Evolutionary conservation across 2,329 filamentous ascomycete genomes (phyloP).

Genomic region (Trichoderma cornu-damae): DNA sequence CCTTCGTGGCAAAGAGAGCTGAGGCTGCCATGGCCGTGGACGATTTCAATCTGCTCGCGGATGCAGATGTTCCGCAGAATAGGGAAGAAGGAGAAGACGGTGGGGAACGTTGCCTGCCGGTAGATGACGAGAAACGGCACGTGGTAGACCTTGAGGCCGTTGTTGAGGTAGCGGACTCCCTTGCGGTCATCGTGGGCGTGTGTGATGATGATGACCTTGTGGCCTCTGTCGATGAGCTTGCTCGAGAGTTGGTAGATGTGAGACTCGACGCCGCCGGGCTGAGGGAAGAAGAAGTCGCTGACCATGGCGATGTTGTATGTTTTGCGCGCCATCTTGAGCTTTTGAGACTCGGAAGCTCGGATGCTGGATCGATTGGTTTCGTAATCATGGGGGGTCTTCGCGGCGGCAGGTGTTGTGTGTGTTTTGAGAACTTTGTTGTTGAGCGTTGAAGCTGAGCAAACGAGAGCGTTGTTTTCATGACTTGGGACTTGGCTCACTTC

Average conservation of each 20-base stretch:
- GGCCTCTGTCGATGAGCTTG: conserved; percentile 93
- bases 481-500: background rate
- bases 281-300: conserved; percentile 98
- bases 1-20: conserved; percentile 93
- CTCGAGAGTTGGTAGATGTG: conserved; percentile 97
- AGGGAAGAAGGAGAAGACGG: conserved; percentile 97
- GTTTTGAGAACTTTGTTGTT: conserved; percentile 5
- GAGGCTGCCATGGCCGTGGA: conserved; percentile 93
- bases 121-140: conserved; percentile 96
- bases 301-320: conserved; percentile 80
- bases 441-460: conserved; percentile 7
- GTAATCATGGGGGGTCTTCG: background rate
- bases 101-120: conserved; percentile 87
- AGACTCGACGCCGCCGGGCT: conserved; percentile 92
- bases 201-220: conserved; percentile 97
- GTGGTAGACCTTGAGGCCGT: conserved; percentile 97
- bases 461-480: background rate
- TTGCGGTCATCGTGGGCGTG: conserved; percentile 89
- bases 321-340: conserved; percentile 44
- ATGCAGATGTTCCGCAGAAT: conserved; percentile 96
- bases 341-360: background rate
- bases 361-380: background rate
- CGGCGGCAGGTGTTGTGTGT: conserved; percentile 16
- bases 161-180: conserved; percentile 90
- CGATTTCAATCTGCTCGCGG: conserved; percentile 90